phyloP scores from a whole-genome alignment of 2,329 filamentous ascomycete genomes.

The Dothideomycetes sp. region DNA sequence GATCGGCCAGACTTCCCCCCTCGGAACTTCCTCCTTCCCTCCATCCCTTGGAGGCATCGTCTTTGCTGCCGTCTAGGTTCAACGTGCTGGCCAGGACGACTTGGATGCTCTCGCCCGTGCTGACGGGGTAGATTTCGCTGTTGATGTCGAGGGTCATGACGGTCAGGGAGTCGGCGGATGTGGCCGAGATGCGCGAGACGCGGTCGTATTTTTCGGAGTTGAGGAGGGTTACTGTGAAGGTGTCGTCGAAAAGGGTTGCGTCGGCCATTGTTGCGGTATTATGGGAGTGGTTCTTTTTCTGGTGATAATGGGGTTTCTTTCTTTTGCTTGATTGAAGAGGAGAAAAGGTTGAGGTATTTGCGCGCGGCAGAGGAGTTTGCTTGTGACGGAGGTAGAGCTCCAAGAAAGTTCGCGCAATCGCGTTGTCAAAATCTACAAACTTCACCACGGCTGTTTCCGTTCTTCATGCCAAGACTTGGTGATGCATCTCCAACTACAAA shows the following conservation, averaged over 20 bases:
- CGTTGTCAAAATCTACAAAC: too few relatives aligned
- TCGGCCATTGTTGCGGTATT: slow-evolving; percentile 56
- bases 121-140: slow-evolving; percentile 77
- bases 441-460: too few relatives aligned
- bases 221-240: slow-evolving; percentile 70
- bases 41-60: slow-evolving; percentile 49
- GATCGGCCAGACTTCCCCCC: slow-evolving; percentile 54
- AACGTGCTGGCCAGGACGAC: slow-evolving; percentile 79
- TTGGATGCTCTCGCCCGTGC: slow-evolving; percentile 65
- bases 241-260: slow-evolving; percentile 87
- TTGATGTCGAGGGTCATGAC: slow-evolving; percentile 87
- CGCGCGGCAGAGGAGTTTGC: too few relatives aligned
- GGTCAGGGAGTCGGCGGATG: slow-evolving; percentile 63
- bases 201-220: slow-evolving; percentile 91
- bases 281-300: background rate
- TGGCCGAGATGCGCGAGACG: slow-evolving; percentile 74
- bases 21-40: slow-evolving; percentile 53
- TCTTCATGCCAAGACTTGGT: too few relatives aligned
- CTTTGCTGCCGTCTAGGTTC: slow-evolving; percentile 69
- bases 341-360: slow-evolving; percentile 1
- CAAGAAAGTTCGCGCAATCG: too few relatives aligned
- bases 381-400: too few relatives aligned
- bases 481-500: too few relatives aligned
- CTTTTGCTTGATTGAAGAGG: too few relatives aligned
- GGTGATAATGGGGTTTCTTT: background rate